Evolutionary conservation across 2,329 filamentous ascomycete species (phyloP).

Genomic region (Aspergillus sp.): DNA sequence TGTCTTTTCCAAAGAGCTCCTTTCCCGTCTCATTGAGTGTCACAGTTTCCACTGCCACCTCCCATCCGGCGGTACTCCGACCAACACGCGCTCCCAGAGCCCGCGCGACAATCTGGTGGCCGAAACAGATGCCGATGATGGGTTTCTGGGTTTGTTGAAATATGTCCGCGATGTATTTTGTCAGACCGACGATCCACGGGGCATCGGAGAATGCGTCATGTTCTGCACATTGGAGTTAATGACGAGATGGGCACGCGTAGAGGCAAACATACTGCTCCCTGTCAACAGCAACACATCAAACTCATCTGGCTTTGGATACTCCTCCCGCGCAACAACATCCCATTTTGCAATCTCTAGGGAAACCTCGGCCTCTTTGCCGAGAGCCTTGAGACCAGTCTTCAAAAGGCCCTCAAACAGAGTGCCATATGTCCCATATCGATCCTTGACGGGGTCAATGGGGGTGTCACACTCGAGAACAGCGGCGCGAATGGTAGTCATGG

Average conservation of each 20-base stretch:
- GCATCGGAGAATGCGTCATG: constrained; percentile 44
- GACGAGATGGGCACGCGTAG: neutral
- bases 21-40: constrained; percentile 41
- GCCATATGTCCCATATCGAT: constrained; percentile 21
- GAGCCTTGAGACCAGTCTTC: constrained; percentile 13
- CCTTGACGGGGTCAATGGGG: constrained; percentile 22
- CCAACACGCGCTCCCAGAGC: constrained; percentile 39
- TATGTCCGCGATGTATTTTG: constrained; percentile 37
- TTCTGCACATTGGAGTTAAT: constrained; percentile 15
- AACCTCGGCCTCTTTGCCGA: constrained; percentile 3
- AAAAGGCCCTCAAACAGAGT: constrained; percentile 27
- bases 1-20: constrained; percentile 34
- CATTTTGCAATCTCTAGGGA: constrained; percentile 19
- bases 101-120: constrained; percentile 49
- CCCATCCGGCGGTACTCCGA: constrained; percentile 44
- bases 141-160: constrained; percentile 21
- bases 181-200: constrained; percentile 45
- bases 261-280: constrained; percentile 28
- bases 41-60: constrained; percentile 45
- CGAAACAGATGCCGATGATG: constrained; percentile 49
- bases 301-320: constrained; percentile 21
- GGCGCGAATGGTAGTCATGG: constrained; percentile 15
- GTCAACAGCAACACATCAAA: constrained; percentile 27
- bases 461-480: constrained; percentile 31
- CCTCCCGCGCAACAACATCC: constrained; percentile 21